phyloP scores from a whole-genome alignment of 768 basidiomycete species.

The Phaeotremella fagi region DNA sequence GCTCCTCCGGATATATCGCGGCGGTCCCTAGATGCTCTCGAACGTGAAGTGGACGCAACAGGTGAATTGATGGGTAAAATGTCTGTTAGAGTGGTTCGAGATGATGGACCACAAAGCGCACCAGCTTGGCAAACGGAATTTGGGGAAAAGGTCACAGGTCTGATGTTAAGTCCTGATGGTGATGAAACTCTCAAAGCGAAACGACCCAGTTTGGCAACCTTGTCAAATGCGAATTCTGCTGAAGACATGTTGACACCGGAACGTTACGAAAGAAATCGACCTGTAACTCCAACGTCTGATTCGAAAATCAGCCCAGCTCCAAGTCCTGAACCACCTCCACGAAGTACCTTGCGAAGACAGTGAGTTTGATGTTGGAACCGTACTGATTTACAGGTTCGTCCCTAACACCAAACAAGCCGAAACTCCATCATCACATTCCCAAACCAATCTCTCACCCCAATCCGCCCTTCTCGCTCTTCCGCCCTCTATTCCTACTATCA shows the following conservation, averaged over 20 bases:
- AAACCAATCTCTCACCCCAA: not conserved
- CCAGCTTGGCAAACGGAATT: slow-evolving; percentile 30
- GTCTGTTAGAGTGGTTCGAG: not conserved
- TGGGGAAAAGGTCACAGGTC: not conserved
- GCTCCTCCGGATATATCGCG: slow-evolving; percentile 11
- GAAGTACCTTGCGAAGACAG: slow-evolving; percentile 24
- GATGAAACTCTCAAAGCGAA: slow-evolving; percentile 15
- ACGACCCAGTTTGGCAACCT: slow-evolving; percentile 21
- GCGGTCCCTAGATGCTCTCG: slow-evolving; percentile 7
- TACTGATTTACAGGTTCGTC: too few relatives aligned
- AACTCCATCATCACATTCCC: not conserved
- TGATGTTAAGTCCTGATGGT: slow-evolving; percentile 4
- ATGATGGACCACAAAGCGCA: slow-evolving; percentile 14
- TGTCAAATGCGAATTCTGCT: slow-evolving; percentile 6
- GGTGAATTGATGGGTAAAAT: not conserved
- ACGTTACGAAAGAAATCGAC: slow-evolving; percentile 1
- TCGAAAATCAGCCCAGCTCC: slow-evolving; percentile 15
- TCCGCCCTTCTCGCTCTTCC: not conserved
- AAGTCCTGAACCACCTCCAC: slow-evolving; percentile 35
- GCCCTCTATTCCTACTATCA: slow-evolving; percentile 15
- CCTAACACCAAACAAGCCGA: too few relatives aligned
- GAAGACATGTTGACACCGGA: slow-evolving; percentile 11
- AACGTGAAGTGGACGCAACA: slow-evolving; percentile 7
- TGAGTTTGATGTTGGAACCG: slow-evolving; percentile 19
- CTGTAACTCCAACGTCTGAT: slow-evolving; percentile 5